Base-by-base conservation (phyloP, 1,139 yeast genomes). In the Blastobotrys ciferrii region DNA sequence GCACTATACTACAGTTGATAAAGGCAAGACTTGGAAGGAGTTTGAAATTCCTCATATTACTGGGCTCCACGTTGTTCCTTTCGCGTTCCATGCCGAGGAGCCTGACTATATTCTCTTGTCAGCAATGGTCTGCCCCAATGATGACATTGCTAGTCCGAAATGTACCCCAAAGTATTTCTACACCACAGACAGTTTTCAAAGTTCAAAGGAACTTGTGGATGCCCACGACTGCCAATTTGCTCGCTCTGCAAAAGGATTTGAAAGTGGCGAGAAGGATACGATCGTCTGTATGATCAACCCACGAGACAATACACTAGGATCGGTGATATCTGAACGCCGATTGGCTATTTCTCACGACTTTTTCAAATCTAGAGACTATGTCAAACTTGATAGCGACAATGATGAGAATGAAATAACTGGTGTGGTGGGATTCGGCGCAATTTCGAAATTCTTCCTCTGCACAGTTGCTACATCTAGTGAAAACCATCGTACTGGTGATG, bases 1-100 rank as follows among this genome's bases (percentile, higher is more conserved):
- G 2, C 85, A 80, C 31, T 83, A 66, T 56, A 68, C 73, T 19
- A 78, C 92, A 4, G 65, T 61, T 20, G 84, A 85, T 61, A 67
- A 71, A 49, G 94, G 92, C 23, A 65, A 70, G 35, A 60, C 75
- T 1, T 86, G 92, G 92, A 53, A 58, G 1, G 53, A 64, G 23
- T 77, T 82, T 58, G 68, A 69, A 20, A 49, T 61, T 17, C 58
- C 58, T 17, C 28, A 40, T 25, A 50, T 53, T 25, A 53, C 55
- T 4, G 51, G 60, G 35, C 45, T 71, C 64, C 14, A 51, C 41
- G 47, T 50, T 4, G 55, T 54, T 20, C 62, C 59, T 20, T 57
- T 69, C 19, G 56, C 56, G n/a, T 75, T 75, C 60, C 77, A 81
- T 58, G 63, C 72, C 17, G 64, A 64, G 19, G 68, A 76, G 46